Conservation (phyloP, 2,329 filamentous ascomycete genomes). For the Talaromyces sp. region DNA sequence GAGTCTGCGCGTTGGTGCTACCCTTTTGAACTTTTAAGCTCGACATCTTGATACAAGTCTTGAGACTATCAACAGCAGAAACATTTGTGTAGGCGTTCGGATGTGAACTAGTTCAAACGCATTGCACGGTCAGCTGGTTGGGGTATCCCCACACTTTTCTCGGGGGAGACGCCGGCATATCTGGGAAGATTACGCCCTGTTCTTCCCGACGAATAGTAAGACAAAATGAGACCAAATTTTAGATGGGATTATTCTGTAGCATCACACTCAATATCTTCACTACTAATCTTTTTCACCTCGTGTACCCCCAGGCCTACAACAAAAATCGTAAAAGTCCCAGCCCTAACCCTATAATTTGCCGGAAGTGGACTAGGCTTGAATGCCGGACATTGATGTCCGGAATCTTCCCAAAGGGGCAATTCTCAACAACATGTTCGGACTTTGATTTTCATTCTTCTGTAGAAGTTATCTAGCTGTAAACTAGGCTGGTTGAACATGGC, state of each 20-base stretch:
- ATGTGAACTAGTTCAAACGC: neutral
- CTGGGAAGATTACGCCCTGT: neutral
- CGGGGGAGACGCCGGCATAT: neutral
- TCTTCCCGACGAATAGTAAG: neutral
- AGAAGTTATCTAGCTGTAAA: too few species aligned
- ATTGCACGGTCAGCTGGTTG: neutral
- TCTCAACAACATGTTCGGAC: neutral
- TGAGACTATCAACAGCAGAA: neutral
- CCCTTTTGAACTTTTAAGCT: neutral
- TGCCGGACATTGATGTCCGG: constrained; percentile 9
- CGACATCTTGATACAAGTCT: neutral
- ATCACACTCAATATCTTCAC: neutral
- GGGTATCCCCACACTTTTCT: neutral
- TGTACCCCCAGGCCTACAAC: neutral
- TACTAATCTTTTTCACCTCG: neutral
- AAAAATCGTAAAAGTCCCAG: neutral
- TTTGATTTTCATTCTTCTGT: neutral
- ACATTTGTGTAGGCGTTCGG: neutral
- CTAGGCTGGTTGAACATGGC: too few species aligned
- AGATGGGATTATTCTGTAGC: too few species aligned
- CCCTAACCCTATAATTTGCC: neutral
- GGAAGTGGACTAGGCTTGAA: neutral
- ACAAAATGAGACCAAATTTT: too few species aligned
- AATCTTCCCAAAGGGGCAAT: neutral
- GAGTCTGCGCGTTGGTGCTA: neutral